Evolutionary conservation across 2,329 filamentous ascomycete species (phyloP).

Genomic region (Remersonia thermophila): DNA sequence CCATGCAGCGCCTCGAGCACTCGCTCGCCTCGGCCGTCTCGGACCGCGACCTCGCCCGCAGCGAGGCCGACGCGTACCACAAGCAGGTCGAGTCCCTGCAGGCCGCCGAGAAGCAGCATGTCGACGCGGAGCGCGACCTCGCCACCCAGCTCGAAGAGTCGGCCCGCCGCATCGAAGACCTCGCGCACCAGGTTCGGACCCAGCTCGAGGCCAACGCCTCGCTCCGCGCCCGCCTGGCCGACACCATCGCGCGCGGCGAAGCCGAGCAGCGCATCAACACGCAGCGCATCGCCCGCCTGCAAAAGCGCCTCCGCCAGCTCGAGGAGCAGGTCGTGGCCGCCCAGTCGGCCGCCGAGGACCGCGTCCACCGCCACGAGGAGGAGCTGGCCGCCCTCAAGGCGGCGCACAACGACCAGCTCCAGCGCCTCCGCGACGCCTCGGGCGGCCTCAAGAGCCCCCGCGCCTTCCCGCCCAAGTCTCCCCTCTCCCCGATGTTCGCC

Average conservation of each 20-base stretch:
- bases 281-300: slow-evolving; percentile 70
- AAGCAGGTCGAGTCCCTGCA: slow-evolving; percentile 48
- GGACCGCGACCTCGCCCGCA: slow-evolving; percentile 59
- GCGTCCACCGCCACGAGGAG: slow-evolving; percentile 72
- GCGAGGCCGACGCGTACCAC: slow-evolving; percentile 50
- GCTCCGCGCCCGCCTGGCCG: slow-evolving; percentile 62
- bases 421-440: slow-evolving; percentile 49
- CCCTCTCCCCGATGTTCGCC: slow-evolving; percentile 50
- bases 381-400: slow-evolving; percentile 67
- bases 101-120: slow-evolving; percentile 40
- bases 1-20: slow-evolving; percentile 53
- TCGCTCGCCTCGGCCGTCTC: slow-evolving; percentile 57
- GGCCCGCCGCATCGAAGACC: slow-evolving; percentile 63
- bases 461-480: slow-evolving; percentile 44
- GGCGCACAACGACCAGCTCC: slow-evolving; percentile 63
- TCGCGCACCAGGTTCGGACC: slow-evolving; percentile 65
- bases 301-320: slow-evolving; percentile 64
- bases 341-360: slow-evolving; percentile 77
- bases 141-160: slow-evolving; percentile 60
- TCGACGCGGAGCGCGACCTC: slow-evolving; percentile 50
- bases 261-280: slow-evolving; percentile 69
- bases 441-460: slow-evolving; percentile 30
- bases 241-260: slow-evolving; percentile 75
- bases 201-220: slow-evolving; percentile 69
- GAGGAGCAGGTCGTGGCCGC: slow-evolving; percentile 76